phyloP scores from a whole-genome alignment of 768 basidiomycete species.

The Boletus reticuloceps region DNA sequence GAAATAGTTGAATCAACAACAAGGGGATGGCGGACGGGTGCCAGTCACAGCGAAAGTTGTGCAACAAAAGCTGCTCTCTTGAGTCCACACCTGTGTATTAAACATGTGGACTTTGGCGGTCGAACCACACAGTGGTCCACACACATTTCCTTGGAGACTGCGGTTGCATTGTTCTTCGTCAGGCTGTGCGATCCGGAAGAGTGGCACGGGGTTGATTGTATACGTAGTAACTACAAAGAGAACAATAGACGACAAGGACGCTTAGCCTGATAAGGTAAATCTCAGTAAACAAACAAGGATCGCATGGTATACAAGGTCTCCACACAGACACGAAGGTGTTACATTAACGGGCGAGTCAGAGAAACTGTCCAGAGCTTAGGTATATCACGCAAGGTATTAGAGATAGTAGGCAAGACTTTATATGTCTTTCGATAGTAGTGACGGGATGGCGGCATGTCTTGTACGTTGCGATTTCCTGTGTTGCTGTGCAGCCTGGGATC shows the following conservation, averaged over 20 bases:
- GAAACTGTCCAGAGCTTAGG: conserved; percentile 10
- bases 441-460: conserved; percentile 25
- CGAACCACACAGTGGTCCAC: neutral
- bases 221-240: conserved; percentile 12
- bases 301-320: conserved; percentile 7
- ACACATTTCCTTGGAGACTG: conserved; percentile 25
- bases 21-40: neutral
- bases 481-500: conserved; percentile 59
- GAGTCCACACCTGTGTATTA: neutral
- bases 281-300: conserved; percentile 15
- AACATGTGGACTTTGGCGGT: neutral
- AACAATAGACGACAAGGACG: conserved; percentile 23
- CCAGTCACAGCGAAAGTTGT: neutral
- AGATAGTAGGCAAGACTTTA: conserved; percentile 3
- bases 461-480: conserved; percentile 59
- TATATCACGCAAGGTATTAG: conserved; percentile 28
- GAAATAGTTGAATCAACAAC: neutral
- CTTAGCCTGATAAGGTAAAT: conserved; percentile 15
- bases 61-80: too few species aligned
- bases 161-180: conserved; percentile 25
- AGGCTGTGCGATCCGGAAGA: neutral
- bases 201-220: neutral
- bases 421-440: conserved; percentile 23
- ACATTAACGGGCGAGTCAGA: conserved; percentile 1
- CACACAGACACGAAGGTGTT: neutral